phyloP scores from a whole-genome alignment of 306 rosid species.

The Acmispon strigosus region DNA sequence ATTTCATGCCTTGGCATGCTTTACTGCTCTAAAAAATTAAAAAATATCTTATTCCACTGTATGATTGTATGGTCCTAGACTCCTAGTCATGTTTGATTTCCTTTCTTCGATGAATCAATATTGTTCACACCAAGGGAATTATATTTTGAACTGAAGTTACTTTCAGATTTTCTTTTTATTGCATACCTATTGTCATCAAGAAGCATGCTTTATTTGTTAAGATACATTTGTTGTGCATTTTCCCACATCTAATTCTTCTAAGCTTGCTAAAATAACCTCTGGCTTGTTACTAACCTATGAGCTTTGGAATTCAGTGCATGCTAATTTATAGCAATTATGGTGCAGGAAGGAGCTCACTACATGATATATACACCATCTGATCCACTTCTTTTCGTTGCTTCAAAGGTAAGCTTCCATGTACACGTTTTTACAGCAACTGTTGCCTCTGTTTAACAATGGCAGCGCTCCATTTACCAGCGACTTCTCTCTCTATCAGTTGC shows the following conservation, averaged over 20 bases:
- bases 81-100: too few relatives aligned
- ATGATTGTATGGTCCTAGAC: too few relatives aligned
- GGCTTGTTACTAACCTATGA: not conserved
- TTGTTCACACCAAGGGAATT: too few relatives aligned
- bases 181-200: not conserved
- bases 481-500: not conserved
- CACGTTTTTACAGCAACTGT: constrained; percentile 7
- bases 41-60: too few relatives aligned
- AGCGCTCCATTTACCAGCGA: not conserved
- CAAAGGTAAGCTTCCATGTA: constrained; percentile 29
- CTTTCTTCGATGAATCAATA: too few relatives aligned
- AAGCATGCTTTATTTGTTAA: not conserved
- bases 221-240: not conserved
- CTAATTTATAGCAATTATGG: constrained; percentile 20
- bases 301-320: not conserved
- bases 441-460: not conserved
- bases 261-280: not conserved
- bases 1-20: too few relatives aligned
- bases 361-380: constrained; percentile 91
- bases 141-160: too few relatives aligned
- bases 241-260: not conserved
- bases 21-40: too few relatives aligned
- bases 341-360: constrained; percentile 76
- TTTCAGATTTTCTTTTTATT: not conserved
- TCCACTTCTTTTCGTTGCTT: constrained; percentile 58